Base-by-base conservation (phyloP, 2,329 filamentous ascomycete genomes). In the Paecilomyces sp. region DNA sequence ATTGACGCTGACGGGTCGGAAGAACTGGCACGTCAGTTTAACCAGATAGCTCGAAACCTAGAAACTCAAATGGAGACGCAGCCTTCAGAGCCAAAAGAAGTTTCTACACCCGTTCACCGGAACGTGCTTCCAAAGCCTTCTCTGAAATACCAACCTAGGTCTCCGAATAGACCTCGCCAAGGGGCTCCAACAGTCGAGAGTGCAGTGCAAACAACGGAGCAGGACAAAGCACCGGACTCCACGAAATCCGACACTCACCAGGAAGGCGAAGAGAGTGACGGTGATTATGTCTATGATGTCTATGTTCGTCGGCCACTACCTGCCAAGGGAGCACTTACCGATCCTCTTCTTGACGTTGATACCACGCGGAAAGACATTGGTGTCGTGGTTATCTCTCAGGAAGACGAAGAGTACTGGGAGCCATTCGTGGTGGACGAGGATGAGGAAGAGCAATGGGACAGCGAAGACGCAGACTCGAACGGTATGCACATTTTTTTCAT, bases 401-500 rank as follows among this genome's bases (percentile, higher is more conserved):
- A 77, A 60, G 74, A 77, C 54, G 71, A 85, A 63, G 77, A 82
- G 51, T 77, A 82, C 57, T 87, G 84, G 85, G 81, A 84, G 60
- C 74, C 77, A 25, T 83, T 83, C 67, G 76, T 80, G 3, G 77
- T 79, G 59, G 77, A 82, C n/a, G 80, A 83, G 13, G 79, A 82
- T 12, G 82, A 81, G 54, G 78, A 80, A 54, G 80, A 77, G 52
- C 78, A 80, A 54, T 84, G 80, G 74, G 80, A 85, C 62, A 84
- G 79, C 34, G 85, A 87, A 60, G 84, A 86, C 62, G 83, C 84
- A 28, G 84, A 87, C 64, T 84, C 84, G 41, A 87, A 88, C 68
- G 83, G 80, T 81, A 68, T 66, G 72, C 64, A 54, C n/a, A 15
- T 34, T 3, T 13, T 13, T 54, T 54, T 57, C 36, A 33, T 58